These are phyloP conservation scores for Saturnispora halmiae DNA, from an alignment of 805 yeast species.

Conservation along the genomic window DNA sequence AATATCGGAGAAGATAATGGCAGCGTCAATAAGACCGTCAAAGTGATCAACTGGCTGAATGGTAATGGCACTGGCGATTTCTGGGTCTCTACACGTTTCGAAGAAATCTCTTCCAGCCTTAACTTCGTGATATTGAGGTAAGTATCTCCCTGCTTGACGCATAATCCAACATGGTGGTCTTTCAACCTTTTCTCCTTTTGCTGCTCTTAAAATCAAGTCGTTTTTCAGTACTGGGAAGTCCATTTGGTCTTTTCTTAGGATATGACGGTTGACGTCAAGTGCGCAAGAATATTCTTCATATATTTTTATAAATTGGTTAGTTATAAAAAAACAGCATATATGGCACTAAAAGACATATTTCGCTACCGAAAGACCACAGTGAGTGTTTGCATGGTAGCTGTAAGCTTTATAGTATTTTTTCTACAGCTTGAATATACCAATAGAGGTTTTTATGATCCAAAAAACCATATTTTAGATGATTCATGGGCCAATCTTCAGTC, in stretches of 20 bases:
- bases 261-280: too few relatives aligned
- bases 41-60: conserved; percentile 91
- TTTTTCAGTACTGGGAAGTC: conserved; percentile 74
- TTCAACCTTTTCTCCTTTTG: conserved; percentile 81
- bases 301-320: neutral
- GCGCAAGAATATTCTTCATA: too few relatives aligned
- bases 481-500: conserved; percentile 69
- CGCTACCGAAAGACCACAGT: conserved; percentile 69
- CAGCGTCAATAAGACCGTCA: conserved; percentile 88
- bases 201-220: conserved; percentile 87
- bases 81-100: conserved; percentile 92
- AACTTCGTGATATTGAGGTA: conserved; percentile 85
- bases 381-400: conserved; percentile 43
- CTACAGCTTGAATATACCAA: conserved; percentile 29
- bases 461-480: conserved; percentile 19
- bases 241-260: too few relatives aligned
- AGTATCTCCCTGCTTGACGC: conserved; percentile 96
- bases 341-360: neutral
- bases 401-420: conserved; percentile 35
- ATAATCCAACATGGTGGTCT: conserved; percentile 97
- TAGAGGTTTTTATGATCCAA: neutral
- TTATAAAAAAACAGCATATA: neutral
- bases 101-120: conserved; percentile 84
- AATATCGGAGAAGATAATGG: conserved; percentile 92
- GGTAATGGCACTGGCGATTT: conserved; percentile 86